These are phyloP conservation scores for Mycena epipterygia DNA, from an alignment of 768 basidiomycete genomes.

Conservation along the genomic window DNA sequence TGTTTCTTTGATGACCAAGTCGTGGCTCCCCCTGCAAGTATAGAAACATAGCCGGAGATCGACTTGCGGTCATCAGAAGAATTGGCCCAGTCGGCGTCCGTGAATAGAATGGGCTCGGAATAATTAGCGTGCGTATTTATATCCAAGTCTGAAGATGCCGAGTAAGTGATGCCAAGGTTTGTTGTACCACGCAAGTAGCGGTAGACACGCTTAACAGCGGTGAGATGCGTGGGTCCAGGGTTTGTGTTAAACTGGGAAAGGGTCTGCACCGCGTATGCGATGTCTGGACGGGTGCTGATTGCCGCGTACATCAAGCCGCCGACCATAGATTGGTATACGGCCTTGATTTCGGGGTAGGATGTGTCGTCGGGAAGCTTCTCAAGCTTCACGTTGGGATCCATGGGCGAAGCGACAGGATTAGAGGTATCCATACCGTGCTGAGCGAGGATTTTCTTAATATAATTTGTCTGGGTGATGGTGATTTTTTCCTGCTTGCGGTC, in stretches of 20 bases:
- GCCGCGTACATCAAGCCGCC: constrained; percentile 31
- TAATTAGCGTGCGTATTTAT: background rate
- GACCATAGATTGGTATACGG: constrained; percentile 41
- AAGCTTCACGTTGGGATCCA: constrained; percentile 37
- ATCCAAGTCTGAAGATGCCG: background rate
- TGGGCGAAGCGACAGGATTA: constrained; percentile 30
- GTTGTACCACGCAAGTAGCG: constrained; percentile 48
- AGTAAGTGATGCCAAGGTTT: constrained; percentile 27
- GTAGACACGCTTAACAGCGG: constrained; percentile 49
- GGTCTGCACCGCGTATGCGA: too few species aligned
- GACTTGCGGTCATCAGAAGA: constrained; percentile 40
- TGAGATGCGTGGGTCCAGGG: constrained; percentile 46
- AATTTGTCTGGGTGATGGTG: constrained; percentile 34
- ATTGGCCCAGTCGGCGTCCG: constrained; percentile 47
- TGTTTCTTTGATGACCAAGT: too few species aligned
- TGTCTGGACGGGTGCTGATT: constrained; percentile 49
- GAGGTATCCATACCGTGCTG: constrained; percentile 24
- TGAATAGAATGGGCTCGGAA: constrained; percentile 7
- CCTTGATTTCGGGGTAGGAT: constrained; percentile 13
- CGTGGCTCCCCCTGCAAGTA: too few species aligned
- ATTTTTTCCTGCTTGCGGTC: constrained; percentile 15
- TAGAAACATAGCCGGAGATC: constrained; percentile 51
- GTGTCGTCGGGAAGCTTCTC: constrained; percentile 1
- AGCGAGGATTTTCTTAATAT: constrained; percentile 32
- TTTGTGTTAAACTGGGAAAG: constrained; percentile 46